These are phyloP conservation scores for Populus hybrid DNA, from an alignment of 441 rosid genomes.

Conservation along the genomic window DNA sequence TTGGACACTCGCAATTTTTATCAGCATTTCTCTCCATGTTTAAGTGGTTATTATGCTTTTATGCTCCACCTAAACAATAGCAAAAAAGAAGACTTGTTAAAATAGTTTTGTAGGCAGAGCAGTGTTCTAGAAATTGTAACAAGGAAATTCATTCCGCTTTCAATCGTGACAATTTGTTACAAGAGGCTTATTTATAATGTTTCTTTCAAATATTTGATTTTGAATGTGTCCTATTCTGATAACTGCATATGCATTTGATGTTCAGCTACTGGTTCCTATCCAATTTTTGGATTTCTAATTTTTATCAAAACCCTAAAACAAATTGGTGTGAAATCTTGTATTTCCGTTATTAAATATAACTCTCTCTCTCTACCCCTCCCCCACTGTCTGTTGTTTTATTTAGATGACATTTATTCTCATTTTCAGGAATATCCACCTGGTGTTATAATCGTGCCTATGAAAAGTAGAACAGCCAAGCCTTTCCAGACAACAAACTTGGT, in stretches of 20 bases:
- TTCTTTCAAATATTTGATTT: conserved; percentile 1
- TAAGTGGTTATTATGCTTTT: not conserved
- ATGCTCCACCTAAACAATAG: not conserved
- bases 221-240: not conserved
- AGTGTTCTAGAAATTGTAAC: not conserved
- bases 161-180: not conserved
- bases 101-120: no score
- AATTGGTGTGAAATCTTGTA: not conserved
- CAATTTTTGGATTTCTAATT: no score
- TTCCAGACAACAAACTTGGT: conserved; percentile 73
- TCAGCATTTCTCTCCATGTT: no score
- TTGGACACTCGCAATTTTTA: not conserved
- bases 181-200: not conserved
- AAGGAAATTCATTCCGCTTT: not conserved
- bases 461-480: conserved; percentile 65
- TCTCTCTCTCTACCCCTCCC: not conserved
- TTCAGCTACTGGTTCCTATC: not conserved
- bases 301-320: no score
- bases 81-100: not conserved
- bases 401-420: conserved; percentile 20
- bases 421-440: conserved; percentile 94
- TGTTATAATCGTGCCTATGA: conserved; percentile 74
- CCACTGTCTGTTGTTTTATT: not conserved
- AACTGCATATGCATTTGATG: conserved; percentile 1
- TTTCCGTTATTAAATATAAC: not conserved